These are phyloP conservation scores for Arthrinium puccinioides DNA, from an alignment of 2,329 filamentous ascomycete species.

Conservation along the genomic window DNA sequence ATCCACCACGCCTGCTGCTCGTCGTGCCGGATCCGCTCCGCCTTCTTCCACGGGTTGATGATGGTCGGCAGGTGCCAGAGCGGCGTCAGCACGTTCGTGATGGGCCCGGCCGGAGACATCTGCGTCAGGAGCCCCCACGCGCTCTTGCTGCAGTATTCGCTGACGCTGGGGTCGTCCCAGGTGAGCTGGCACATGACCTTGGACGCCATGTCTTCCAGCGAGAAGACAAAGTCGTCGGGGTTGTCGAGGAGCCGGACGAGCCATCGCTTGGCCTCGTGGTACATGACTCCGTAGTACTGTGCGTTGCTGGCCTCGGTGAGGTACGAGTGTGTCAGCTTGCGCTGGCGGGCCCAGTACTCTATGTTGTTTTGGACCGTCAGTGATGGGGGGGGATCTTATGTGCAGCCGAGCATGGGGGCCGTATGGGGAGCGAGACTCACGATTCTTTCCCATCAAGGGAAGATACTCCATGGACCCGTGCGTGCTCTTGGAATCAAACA, in stretches of 20 bases:
- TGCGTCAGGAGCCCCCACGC: constrained; percentile 50
- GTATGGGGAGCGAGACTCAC: constrained; percentile 24
- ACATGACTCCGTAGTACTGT: constrained; percentile 31
- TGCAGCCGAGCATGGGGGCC: too few relatives aligned
- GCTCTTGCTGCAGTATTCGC: constrained; percentile 38
- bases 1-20: constrained; percentile 46
- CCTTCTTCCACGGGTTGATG: constrained; percentile 47
- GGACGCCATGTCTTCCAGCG: constrained; percentile 49
- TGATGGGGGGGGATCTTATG: too few relatives aligned
- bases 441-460: constrained; percentile 47
- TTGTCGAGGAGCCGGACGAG: constrained; percentile 38
- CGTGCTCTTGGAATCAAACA: constrained; percentile 47
- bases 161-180: constrained; percentile 44
- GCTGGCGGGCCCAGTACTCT: constrained; percentile 49
- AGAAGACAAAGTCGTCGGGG: constrained; percentile 41
- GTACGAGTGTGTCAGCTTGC: constrained; percentile 43
- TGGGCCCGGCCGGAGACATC: constrained; percentile 50
- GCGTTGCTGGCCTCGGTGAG: constrained; percentile 31
- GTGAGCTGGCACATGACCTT: constrained; percentile 48
- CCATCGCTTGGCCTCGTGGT: constrained; percentile 47
- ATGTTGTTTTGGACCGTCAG: not conserved
- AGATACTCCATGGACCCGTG: constrained; percentile 49
- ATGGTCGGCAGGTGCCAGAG: constrained; percentile 42
- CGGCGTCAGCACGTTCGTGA: constrained; percentile 49
- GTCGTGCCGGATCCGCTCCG: constrained; percentile 44